Conservation (phyloP, 352 stramenopile species). For the Globisporangium carolinianum region DNA sequence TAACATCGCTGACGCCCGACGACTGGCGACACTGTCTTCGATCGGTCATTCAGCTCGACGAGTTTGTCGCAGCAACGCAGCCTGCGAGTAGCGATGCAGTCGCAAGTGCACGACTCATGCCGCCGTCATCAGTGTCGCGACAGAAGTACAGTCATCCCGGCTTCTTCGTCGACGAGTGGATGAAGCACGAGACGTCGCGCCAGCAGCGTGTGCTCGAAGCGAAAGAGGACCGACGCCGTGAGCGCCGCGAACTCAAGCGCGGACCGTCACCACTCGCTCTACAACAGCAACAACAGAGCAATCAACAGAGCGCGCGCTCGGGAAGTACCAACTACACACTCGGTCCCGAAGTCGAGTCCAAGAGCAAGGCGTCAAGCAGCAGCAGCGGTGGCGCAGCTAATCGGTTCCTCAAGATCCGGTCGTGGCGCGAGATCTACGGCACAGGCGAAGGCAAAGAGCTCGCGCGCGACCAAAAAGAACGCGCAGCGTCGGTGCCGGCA, state of each 20-base stretch:
- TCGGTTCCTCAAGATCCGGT: conserved; percentile 52
- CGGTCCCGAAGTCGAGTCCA: background rate
- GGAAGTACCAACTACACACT: conserved; percentile 11
- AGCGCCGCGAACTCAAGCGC: conserved; percentile 11
- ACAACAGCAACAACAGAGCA: conserved; percentile 14
- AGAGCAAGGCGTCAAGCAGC: conserved; percentile 12
- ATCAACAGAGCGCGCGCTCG: conserved; percentile 11
- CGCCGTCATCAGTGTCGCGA: conserved; percentile 6
- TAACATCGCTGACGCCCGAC: no score
- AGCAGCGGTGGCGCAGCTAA: conserved; percentile 1
- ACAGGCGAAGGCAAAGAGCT: conserved; percentile 56
- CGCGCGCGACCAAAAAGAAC: conserved; percentile 17
- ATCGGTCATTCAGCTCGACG: conserved; percentile 21
- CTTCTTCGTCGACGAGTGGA: conserved; percentile 59
- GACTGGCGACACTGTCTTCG: background rate
- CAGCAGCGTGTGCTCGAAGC: conserved; percentile 26
- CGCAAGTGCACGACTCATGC: background rate
- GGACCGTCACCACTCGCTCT: background rate
- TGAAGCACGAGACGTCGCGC: conserved; percentile 28
- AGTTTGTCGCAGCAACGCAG: conserved; percentile 16
- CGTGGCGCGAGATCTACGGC: conserved; percentile 57
- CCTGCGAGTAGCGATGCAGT: background rate
- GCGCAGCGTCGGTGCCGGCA: conserved; percentile 5
- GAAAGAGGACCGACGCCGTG: conserved; percentile 22
- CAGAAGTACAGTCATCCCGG: conserved; percentile 57